Base-by-base conservation (phyloP, 176 grass and related monocot genomes). In the Carex parvula region DNA sequence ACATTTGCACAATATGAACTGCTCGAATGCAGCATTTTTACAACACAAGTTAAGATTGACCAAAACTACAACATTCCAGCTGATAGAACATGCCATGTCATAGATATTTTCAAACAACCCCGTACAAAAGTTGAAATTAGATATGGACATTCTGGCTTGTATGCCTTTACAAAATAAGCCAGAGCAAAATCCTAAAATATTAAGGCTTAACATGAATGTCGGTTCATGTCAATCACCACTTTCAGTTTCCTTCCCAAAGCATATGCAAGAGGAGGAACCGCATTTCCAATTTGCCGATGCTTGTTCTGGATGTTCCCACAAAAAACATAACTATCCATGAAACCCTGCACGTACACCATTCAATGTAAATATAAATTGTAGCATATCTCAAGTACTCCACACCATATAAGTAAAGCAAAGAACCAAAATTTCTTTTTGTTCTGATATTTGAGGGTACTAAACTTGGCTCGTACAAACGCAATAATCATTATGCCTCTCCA, bases 251-350 rank as follows among this genome's bases (percentile, higher is more conserved):
- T 89, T 67, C 92, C 88, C 17, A 91, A 90, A 2, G 88, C 92
- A 53, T 84, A 97, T 63, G 94, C 92, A 80, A 94, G 90, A 26
- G 89, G 90, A 10, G 94, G 94, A 6, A 97, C 94, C 9, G 87
- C 94, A 65, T 97, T 97, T 26, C 92, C 88, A 50, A 97, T 97
- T 69, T 94, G 92, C 85, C 82, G 90, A 79, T 92, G 92, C 84
- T 88, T 97, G 84, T 62, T 87, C 59, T 91, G 88, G 60, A 97
- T 92, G 85, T 84, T 97, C 69, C 92, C 94, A 53, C 84, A 81
- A 56, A 97, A 97, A 55, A 16, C 55, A 26, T 89, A 91, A 69
- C 87, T 86, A 85, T 94, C 92, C 35, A 83, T 87, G 55, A 97
- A 91, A 30, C 94, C 92, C 94, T 94, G 81, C 70, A 55, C 21